phyloP scores from a whole-genome alignment of 2,329 filamentous ascomycete genomes.

The Ramularia collo-cygni region DNA sequence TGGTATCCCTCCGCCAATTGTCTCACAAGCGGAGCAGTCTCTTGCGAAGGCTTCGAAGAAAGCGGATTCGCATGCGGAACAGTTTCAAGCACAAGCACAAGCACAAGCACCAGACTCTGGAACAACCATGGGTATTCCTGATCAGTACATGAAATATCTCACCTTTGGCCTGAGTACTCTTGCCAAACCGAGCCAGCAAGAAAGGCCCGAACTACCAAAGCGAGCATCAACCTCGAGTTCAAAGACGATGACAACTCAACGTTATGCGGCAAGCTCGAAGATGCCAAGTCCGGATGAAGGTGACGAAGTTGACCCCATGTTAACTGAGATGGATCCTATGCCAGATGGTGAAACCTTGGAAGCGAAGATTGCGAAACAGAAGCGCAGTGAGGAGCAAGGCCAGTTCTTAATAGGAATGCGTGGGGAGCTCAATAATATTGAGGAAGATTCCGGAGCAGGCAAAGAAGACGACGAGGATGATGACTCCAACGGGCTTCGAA shows the following conservation, averaged over 20 bases:
- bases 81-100: slow-evolving; percentile 5
- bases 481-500: slow-evolving; percentile 40
- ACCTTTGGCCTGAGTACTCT: slow-evolving; percentile 39
- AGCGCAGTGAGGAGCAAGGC: slow-evolving; percentile 39
- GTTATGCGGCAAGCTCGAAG: slow-evolving; percentile 6
- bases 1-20: slow-evolving; percentile 42
- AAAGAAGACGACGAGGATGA: slow-evolving; percentile 24
- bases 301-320: slow-evolving; percentile 10
- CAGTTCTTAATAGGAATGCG: slow-evolving; percentile 63
- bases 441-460: slow-evolving; percentile 36
- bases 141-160: slow-evolving; percentile 46
- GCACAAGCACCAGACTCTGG: slow-evolving; percentile 11
- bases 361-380: slow-evolving; percentile 53
- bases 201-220: slow-evolving; percentile 16
- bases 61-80: slow-evolving; percentile 25
- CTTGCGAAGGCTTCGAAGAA: slow-evolving; percentile 37
- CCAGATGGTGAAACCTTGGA: slow-evolving; percentile 45
- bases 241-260: slow-evolving; percentile 15
- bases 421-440: slow-evolving; percentile 53
- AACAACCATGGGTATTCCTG: slow-evolving; percentile 37
- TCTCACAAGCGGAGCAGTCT: slow-evolving; percentile 38
- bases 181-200: slow-evolving; percentile 19
- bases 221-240: slow-evolving; percentile 22
- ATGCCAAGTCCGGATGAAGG: slow-evolving; percentile 7
- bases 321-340: slow-evolving; percentile 28